phyloP scores from a whole-genome alignment of 2,329 filamentous ascomycete genomes.

The Colletotrichum liriopes region DNA sequence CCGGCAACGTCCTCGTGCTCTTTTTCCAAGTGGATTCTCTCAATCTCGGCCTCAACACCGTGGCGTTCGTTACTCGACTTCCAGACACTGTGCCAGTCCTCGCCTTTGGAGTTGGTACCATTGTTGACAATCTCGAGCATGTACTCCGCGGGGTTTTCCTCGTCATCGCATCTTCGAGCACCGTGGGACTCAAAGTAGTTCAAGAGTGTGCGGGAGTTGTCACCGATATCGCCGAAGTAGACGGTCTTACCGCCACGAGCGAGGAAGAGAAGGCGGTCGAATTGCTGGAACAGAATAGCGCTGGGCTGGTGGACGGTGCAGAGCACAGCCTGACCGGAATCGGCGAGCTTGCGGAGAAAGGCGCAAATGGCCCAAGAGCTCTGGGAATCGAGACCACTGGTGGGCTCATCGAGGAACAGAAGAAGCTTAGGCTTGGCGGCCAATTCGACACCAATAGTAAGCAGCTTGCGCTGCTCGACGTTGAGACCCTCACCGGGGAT shows the following conservation, averaged over 20 bases:
- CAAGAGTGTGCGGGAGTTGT: constrained; percentile 70
- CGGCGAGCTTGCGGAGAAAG: constrained; percentile 74
- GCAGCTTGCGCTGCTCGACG: constrained; percentile 73
- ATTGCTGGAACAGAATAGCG: constrained; percentile 67
- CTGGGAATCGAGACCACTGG: constrained; percentile 75
- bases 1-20: constrained; percentile 43
- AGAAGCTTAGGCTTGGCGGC: constrained; percentile 71
- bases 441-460: constrained; percentile 74
- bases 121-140: constrained; percentile 73
- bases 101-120: constrained; percentile 54
- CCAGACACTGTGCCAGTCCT: constrained; percentile 81
- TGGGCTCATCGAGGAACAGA: constrained; percentile 75
- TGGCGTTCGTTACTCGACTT: constrained; percentile 66
- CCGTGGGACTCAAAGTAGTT: constrained; percentile 78
- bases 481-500: constrained; percentile 74
- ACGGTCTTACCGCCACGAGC: constrained; percentile 77
- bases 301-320: constrained; percentile 71
- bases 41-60: constrained; percentile 73
- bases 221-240: constrained; percentile 78
- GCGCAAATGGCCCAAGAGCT: constrained; percentile 75
- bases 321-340: constrained; percentile 67
- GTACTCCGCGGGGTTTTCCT: constrained; percentile 83
- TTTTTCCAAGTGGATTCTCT: constrained; percentile 71
- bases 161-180: constrained; percentile 69
- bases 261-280: constrained; percentile 76